Evolutionary conservation across 2,329 filamentous ascomycete genomes (phyloP).

Genomic region (Golovinomyces cichoracearum): DNA sequence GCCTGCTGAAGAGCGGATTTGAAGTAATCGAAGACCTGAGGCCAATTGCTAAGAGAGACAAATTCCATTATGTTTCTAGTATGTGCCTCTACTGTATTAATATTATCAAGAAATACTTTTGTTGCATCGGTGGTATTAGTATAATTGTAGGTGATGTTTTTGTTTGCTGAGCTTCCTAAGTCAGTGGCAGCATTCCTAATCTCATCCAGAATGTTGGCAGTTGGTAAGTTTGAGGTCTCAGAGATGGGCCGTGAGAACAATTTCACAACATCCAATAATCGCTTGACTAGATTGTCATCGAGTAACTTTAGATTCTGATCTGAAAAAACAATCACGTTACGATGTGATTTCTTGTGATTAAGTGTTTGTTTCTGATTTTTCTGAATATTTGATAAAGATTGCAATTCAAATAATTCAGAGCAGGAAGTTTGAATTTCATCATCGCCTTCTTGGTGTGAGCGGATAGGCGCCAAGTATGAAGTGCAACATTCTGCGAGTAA

Average conservation of each 20-base stretch:
- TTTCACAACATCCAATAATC: constrained; percentile 30
- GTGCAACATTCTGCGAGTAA: constrained; percentile 39
- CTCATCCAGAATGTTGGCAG: constrained; percentile 31
- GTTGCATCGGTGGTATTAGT: constrained; percentile 11
- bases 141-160: constrained; percentile 10
- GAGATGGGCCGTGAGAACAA: constrained; percentile 31
- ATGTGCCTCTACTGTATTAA: constrained; percentile 25
- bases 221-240: constrained; percentile 29
- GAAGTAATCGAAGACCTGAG: constrained; percentile 31
- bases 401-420: constrained; percentile 6
- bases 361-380: background rate
- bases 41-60: constrained; percentile 38
- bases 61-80: constrained; percentile 35
- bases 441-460: constrained; percentile 9
- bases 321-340: constrained; percentile 8
- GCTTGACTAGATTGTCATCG: constrained; percentile 25
- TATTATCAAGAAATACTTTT: constrained; percentile 11
- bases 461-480: constrained; percentile 28
- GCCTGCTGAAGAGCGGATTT: constrained; percentile 18
- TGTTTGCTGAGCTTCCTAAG: constrained; percentile 14
- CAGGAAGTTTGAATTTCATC: constrained; percentile 7
- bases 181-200: constrained; percentile 7
- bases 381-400: constrained; percentile 1
- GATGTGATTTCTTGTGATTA: constrained; percentile 8
- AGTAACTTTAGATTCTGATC: constrained; percentile 16